Evolutionary conservation across 2,329 filamentous ascomycete genomes (phyloP), one percentile per base, ranked within the genome.

Genomic region (Phoma sp.): DNA sequence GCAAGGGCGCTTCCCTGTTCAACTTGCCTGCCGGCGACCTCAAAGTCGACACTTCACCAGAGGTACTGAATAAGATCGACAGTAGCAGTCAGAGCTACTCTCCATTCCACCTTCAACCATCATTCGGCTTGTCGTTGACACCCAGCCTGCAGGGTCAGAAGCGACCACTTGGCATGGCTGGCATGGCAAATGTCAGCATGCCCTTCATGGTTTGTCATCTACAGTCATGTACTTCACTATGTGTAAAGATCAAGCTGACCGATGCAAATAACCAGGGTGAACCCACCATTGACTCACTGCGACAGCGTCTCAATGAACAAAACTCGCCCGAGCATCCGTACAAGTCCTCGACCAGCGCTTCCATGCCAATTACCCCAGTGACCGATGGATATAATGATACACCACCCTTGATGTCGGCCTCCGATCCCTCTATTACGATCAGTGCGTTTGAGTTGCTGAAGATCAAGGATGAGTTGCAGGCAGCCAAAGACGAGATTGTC

Each of bases 391-490:
- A 83, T 42, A 64, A 60, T n/a, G 66, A 67, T 27, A 71, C 69
- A 3, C 67, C 70, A 14, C 58, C 64, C 7, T 67, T 70, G 1
- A 63, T 66, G 32, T 53, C 56, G 3, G 58, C 62, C 9, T 54
- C 63, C 39, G 67, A 65, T 33, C 55, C 63, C n/a, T 64, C 64
- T 4, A 48, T 70, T 50, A 50, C 69, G 18, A 57, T 69, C 36
- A 77, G 79, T 45, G 76, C 77, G 29, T 83, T 86, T 27, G 88
- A 91, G 70, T 76, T 92, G 25, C 76, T 86, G 55, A 85, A 84
- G 46, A 79, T 93, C 52, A 90, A 89, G 77, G 75, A 86, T 47
- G 85, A 92, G 74, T 83, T 93, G 46, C 87, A 87, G 38, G 82
- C 86, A 57, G 89, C 89, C 32, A 85, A 89, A 56, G 86, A 81